Evolutionary conservation across 1,284 basidiomycete species (phyloP), one percentile per base, ranked within the genome.

Genomic region (Pulveroboletus sp.): DNA sequence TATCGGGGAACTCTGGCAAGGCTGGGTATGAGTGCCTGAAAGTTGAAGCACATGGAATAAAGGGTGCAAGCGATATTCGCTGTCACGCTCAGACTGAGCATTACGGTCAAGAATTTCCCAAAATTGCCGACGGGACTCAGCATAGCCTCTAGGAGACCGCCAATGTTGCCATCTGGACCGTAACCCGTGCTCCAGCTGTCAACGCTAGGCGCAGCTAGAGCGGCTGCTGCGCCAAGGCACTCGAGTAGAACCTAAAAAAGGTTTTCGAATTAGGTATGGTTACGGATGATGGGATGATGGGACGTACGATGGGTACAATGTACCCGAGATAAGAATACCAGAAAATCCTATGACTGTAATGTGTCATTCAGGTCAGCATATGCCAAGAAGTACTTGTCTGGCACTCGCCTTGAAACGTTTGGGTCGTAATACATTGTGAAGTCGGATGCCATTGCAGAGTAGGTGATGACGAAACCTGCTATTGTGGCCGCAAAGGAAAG

Each of bases 71-170:
- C 89, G 55, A 94, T 91, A 75, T 96, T 97, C 4, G 85, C 92
- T 3, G 86, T 84, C 31, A 93, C 89, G 53, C 87, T 91, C 28
- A 96, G 76, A 49, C 87, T 88, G 54, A 94, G 77, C 49, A 91
- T 74, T n/a, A 96, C 91, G 15, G 90, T 91, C 54, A 96, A 78
- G 76, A 97, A 93, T 68, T 91, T 89, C 3, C 92, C 91, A 68
- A 95, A 95, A 38, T 86, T 84, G 25, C 83, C 83, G 0, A 78
- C 77, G 2, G 89, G 88, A 9, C 76, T 76, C 2, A 93, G 79
- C 79, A 96, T 87, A 4, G 89, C 84, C 58, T 84, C 82, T 15
- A 96, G 71, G 11, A 96, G 81, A 5, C 91, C 89, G 18, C 85
- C 92, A 46, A 86, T 81, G 55, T 90, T 86, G 22, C 78, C 68